A percentile compares a stretch with the other conserved stretches of the same genome.
These are phyloP conservation scores for Hymenoscyphus fraxineus DNA, from an alignment of 2,329 filamentous ascomycete species.

Conservation along the genomic window DNA sequence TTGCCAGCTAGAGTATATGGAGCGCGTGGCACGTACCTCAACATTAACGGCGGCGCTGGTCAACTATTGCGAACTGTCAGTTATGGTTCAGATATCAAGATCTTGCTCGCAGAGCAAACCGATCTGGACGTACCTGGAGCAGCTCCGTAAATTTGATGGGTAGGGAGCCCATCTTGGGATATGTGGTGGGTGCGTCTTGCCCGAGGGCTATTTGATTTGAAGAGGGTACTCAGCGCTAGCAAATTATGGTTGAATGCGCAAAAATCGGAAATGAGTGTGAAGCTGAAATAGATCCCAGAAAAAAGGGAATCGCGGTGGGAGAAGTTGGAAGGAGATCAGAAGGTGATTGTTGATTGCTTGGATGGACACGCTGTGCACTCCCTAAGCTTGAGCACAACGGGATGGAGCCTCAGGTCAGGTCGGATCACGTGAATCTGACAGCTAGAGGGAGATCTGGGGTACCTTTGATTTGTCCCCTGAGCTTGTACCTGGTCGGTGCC, in stretches of 20 bases:
- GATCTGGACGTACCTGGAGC: conserved; percentile 78
- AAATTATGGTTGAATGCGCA: conserved; percentile 17
- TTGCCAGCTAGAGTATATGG: conserved; percentile 18
- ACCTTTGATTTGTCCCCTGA: neutral
- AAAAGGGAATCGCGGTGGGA: conserved; percentile 18
- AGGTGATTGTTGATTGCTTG: conserved; percentile 15
- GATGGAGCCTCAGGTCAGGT: neutral
- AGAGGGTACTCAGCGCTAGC: conserved; percentile 29
- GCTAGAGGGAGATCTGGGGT: neutral
- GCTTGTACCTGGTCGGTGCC: neutral
- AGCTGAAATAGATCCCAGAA: conserved; percentile 24
- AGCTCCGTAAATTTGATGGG: conserved; percentile 94
- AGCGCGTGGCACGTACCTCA: conserved; percentile 42
- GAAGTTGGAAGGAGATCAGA: conserved; percentile 8
- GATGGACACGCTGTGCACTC: conserved; percentile 15
- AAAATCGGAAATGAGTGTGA: conserved; percentile 22
- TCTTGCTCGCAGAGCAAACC: conserved; percentile 82
- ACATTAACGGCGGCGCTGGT: conserved; percentile 50
- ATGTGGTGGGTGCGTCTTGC: conserved; percentile 28
- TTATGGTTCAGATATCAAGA: conserved; percentile 38
- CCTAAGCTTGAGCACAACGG: no score
- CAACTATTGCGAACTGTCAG: conserved; percentile 41
- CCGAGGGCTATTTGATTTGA: conserved; percentile 27
- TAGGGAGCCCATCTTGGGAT: conserved; percentile 50
- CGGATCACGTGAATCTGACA: neutral